phyloP scores from a whole-genome alignment of 257 asterid species.

The Ajuga chamaepitys region DNA sequence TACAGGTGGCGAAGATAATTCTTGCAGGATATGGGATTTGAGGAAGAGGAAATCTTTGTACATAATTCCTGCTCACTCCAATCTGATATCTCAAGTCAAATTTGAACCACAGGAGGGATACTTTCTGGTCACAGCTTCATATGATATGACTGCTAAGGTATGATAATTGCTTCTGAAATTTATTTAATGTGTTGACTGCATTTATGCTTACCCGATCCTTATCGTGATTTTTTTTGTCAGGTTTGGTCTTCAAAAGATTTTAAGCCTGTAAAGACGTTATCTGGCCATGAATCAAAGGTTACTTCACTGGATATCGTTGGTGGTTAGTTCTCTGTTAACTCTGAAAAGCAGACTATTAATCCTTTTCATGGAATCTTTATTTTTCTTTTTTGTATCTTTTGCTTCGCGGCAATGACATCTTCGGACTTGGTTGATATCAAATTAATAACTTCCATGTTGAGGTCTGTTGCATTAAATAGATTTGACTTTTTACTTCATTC shows the following conservation, averaged over 20 bases:
- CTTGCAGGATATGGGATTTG: slow-evolving; percentile 92
- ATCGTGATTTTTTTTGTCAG: slow-evolving; percentile 25
- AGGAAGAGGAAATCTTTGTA: slow-evolving; percentile 74
- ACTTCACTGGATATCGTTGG: slow-evolving; percentile 68
- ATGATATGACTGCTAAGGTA: slow-evolving; percentile 89
- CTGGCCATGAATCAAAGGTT: slow-evolving; percentile 87
- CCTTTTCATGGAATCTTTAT: neutral
- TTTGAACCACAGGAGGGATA: slow-evolving; percentile 94
- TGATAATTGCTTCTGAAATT: neutral
- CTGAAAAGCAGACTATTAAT: neutral
- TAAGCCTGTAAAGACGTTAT: slow-evolving; percentile 68
- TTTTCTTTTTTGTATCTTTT: neutral
- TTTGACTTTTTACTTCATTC: too few relatives aligned
- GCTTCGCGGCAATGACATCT: neutral
- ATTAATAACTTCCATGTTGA: neutral
- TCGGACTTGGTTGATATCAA: neutral
- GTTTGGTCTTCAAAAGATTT: slow-evolving; percentile 94
- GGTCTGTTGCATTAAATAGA: neutral
- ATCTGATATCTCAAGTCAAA: slow-evolving; percentile 86
- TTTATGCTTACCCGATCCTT: slow-evolving; percentile 2
- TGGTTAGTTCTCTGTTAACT: slow-evolving; percentile 40
- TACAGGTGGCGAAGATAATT: slow-evolving; percentile 94
- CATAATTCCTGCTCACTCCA: slow-evolving; percentile 87
- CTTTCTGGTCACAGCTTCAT: slow-evolving; percentile 82
- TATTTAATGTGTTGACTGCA: neutral